Evolutionary conservation across 331 rosid genomes (phyloP).

Genomic region (Ulmus americana): DNA sequence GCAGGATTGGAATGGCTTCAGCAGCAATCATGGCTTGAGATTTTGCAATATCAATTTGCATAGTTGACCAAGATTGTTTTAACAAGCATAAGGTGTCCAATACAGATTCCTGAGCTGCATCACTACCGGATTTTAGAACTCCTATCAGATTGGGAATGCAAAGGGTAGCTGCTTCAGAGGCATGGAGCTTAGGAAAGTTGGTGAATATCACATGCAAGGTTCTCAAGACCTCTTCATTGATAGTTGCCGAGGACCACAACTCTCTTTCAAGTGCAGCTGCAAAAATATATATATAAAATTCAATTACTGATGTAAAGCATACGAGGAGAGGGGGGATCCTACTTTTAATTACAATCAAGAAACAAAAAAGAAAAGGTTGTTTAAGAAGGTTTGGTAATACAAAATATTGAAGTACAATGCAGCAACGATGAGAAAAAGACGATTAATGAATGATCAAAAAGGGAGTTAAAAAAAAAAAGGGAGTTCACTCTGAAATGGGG

Average conservation of each 20-base stretch:
- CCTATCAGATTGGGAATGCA: slow-evolving; percentile 94
- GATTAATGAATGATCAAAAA: neutral
- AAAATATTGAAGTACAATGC: neutral
- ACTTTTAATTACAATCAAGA: neutral
- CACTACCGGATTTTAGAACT: slow-evolving; percentile 85
- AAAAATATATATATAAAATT: slow-evolving; percentile 21
- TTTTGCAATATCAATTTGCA: slow-evolving; percentile 76
- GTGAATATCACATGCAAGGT: slow-evolving; percentile 74
- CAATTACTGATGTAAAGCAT: slow-evolving; percentile 10
- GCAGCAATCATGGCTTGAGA: slow-evolving; percentile 87
- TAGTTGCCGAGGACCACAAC: slow-evolving; percentile 83
- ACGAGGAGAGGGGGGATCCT: neutral
- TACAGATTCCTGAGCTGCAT: slow-evolving; percentile 81
- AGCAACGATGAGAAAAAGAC: neutral
- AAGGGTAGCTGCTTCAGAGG: slow-evolving; percentile 88
- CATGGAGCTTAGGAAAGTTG: slow-evolving; percentile 87
- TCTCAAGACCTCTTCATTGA: slow-evolving; percentile 88
- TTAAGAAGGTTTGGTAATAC: neutral
- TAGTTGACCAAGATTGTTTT: slow-evolving; percentile 86
- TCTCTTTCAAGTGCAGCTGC: slow-evolving; percentile 96
- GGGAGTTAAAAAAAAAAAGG: neutral
- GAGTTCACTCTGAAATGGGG: neutral
- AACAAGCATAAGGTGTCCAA: slow-evolving; percentile 75
- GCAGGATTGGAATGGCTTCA: slow-evolving; percentile 93
- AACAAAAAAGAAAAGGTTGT: neutral